These are phyloP conservation scores for Tylopilus vinaceipallidus DNA, from an alignment of 768 basidiomycete genomes.

Conservation along the genomic window DNA sequence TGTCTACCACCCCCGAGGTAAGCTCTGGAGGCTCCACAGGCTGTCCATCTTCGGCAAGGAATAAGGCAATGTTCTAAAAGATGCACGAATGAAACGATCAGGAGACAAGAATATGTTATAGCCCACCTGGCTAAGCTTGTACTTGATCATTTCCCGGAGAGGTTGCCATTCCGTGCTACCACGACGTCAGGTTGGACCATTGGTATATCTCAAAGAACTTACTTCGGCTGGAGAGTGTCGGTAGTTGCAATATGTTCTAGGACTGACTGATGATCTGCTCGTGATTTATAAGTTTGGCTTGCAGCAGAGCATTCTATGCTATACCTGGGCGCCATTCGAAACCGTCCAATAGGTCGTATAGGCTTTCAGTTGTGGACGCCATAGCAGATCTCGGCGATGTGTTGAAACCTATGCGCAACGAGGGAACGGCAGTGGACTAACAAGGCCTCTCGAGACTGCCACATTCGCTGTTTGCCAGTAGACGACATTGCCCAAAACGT, in stretches of 20 bases:
- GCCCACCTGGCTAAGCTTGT: conserved; percentile 63
- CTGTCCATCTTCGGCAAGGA: conserved; percentile 40
- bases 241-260: conserved; percentile 63
- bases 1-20: conserved; percentile 30
- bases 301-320: background rate
- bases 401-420: too few species aligned
- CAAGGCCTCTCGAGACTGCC: too few species aligned
- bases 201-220: background rate
- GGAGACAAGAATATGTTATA: background rate
- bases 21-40: conserved; percentile 41
- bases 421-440: too few species aligned
- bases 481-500: too few species aligned
- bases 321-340: conserved; percentile 58
- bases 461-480: too few species aligned
- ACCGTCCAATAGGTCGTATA: conserved; percentile 14
- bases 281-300: conserved; percentile 7
- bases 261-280: conserved; percentile 54
- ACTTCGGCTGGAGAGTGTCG: conserved; percentile 59
- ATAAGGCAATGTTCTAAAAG: conserved; percentile 49
- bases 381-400: conserved; percentile 18
- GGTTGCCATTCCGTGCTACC: conserved; percentile 66
- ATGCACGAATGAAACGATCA: background rate
- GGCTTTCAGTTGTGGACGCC: conserved; percentile 14
- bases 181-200: conserved; percentile 11
- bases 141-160: conserved; percentile 70